Evolutionary conservation across 768 basidiomycete genomes (phyloP), one percentile per base, ranked within the genome.

Genomic region (Russula vinacea): DNA sequence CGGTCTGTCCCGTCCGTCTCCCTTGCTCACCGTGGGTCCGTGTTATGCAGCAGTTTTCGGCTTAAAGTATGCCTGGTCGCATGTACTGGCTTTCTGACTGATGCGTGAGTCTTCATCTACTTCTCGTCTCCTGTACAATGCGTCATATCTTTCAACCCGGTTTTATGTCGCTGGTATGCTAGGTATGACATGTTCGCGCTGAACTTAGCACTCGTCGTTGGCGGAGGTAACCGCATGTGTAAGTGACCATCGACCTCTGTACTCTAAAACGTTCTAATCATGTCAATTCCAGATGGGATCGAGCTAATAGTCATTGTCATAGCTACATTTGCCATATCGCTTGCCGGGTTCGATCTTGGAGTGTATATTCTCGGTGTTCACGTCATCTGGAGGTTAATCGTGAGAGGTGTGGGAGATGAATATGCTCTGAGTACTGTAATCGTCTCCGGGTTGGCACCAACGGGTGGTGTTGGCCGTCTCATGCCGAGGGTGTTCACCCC

Each of bases 81-180:
- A 3, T 90, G 92, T 70, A 87, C 89, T 14, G 93, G 92, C 22
- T 94, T 94, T 82, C 94, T 94, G 80, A 93, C 92, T 49, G 92
- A 91, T 75, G 85, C 87, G 83, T 86, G 68, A 69, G 83, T 13
- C 5, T 5, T 10, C 14, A 14, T 40, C 24, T 1, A 5, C 40
- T 39, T n/a, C 33, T 40, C 0, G 5, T 52, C 26, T 13, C 39
- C 19, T 11, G 22, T 24, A 17, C 37, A 44, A 2, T n/a, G 5
- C 54, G 7, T 55, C 53, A 10, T 22, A 45, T 45, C 42, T n/a
- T 37, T 39, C 14, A 13, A 14, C 10, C 44, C 22, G 44, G n/a
- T n/a, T 44, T 0, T 24, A 14, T 24, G 24, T 5, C n/a, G 4
- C 19, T 26, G 22, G 10, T 33, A 24, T 22, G n/a, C 14, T 60